These are phyloP conservation scores for Thecaphora thlaspeos DNA, from an alignment of 1,284 basidiomycete species.

Conservation along the genomic window DNA sequence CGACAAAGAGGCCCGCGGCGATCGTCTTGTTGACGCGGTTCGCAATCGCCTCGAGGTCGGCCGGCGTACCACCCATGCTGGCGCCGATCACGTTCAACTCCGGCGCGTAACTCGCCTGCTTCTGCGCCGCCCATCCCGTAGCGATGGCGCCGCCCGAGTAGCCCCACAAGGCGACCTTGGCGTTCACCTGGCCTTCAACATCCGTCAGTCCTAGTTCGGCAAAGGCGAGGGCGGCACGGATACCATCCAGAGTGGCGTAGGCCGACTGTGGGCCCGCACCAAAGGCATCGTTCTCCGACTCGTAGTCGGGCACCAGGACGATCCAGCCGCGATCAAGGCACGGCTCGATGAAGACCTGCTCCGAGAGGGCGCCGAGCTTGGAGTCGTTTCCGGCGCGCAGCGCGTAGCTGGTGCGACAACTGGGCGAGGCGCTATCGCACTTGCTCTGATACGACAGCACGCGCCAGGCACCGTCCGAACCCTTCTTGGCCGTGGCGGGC, in stretches of 20 bases:
- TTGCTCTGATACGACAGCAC: conserved; percentile 26
- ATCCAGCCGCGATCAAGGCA: conserved; percentile 46
- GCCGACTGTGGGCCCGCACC: conserved; percentile 41
- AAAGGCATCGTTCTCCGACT: conserved; percentile 45
- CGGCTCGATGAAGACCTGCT: conserved; percentile 43
- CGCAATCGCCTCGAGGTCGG: conserved; percentile 36
- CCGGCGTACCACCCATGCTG: conserved; percentile 45
- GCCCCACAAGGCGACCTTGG: conserved; percentile 40
- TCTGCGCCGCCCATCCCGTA: conserved; percentile 46
- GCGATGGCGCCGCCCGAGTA: conserved; percentile 54
- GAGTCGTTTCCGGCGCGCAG: conserved; percentile 25
- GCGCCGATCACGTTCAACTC: conserved; percentile 43
- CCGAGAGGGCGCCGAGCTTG: conserved; percentile 26
- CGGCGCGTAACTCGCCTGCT: conserved; percentile 36
- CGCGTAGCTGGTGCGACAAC: conserved; percentile 34
- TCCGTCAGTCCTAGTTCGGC: conserved; percentile 22
- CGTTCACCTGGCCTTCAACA: conserved; percentile 5
- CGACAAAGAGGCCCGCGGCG: conserved; percentile 39
- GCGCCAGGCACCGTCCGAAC: conserved; percentile 19
- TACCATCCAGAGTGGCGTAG: conserved; percentile 43
- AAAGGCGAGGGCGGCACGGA: conserved; percentile 38
- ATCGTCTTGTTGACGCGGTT: conserved; percentile 23
- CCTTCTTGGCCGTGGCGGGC: conserved; percentile 18
- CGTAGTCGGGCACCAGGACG: conserved; percentile 46
- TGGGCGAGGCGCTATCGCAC: conserved; percentile 24